Evolutionary conservation across 306 rosid species (phyloP).

Genomic region (Vigna reflexopilosa): DNA sequence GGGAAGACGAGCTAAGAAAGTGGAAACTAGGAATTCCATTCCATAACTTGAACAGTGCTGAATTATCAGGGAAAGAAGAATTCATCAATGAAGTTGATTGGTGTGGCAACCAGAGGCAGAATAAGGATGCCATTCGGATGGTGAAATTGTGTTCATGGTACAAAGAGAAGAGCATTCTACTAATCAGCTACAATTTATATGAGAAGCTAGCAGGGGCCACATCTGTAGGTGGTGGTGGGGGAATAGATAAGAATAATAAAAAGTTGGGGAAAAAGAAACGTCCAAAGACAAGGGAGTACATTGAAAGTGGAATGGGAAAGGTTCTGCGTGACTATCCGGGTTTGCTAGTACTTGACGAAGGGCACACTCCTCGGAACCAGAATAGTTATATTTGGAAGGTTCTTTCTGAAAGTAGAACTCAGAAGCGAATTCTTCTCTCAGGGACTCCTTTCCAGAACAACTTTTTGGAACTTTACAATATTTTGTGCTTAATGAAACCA

Average conservation of each 20-base stretch:
- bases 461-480: constrained; percentile 48
- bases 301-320: constrained; percentile 20
- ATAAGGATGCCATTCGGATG: constrained; percentile 22
- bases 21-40: constrained; percentile 48
- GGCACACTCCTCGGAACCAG: constrained; percentile 51
- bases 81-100: background rate
- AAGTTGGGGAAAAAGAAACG: background rate
- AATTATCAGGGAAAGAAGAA: constrained; percentile 44
- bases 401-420: constrained; percentile 21
- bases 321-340: constrained; percentile 47
- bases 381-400: constrained; percentile 46
- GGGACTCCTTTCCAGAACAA: constrained; percentile 60
- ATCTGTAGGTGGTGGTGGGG: background rate
- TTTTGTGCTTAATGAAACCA: constrained; percentile 42
- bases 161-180: constrained; percentile 43
- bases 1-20: constrained; percentile 56
- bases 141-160: constrained; percentile 48
- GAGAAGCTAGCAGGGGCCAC: constrained; percentile 41
- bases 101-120: background rate
- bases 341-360: constrained; percentile 56
- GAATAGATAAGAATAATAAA: background rate
- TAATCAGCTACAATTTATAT: constrained; percentile 49
- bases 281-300: background rate
- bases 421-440: constrained; percentile 48
- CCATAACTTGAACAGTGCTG: constrained; percentile 47